Base-by-base conservation (phyloP, 805 yeast species). In the Komagataella mondaviorum region DNA sequence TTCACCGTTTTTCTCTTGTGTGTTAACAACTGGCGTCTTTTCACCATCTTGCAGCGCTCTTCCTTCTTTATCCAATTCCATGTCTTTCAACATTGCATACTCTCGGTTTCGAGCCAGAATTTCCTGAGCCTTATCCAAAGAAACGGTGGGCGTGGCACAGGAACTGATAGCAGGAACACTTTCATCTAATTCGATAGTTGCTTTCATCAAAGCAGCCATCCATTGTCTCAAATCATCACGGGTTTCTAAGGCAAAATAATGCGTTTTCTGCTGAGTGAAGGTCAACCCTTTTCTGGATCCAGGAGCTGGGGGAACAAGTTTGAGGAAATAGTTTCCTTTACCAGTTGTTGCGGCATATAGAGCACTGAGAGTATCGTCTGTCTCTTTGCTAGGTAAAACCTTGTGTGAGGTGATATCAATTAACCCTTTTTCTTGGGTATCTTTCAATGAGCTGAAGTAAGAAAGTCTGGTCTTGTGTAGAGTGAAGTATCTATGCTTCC, bases 381-480 rank as follows among this genome's bases (percentile, higher is more conserved):
- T 68, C 53, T 84, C 90, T 18, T 45, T 16, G 0, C 87, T 83
- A 0, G 96, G 95, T 23, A 88, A 70, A 1, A 91, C 98, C 57
- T 87, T 77, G 66, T 93, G 98, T 0, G 96, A 88, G 0, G 97
- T 93, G 52, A 93, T 89, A 66, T 93, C 99, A 55, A 93, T 93
- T 51, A 93, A 70, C 0, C 99, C 99, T 58, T 85, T 83, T 63
- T 93, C 99, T 55, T 81, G 77, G 44, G 78, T 77, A 65, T 93
- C 99, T 51, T 78, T 78, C 57, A 86, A 71, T 14, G 84, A 78
- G 0, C 85, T 75, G 64, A 88, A 93, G 64, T 93, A 93, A 4
- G 97, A 88, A 52, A 93, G 68, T 58, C 99, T 73, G 0, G 99
- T 93, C 2, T 96, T 96, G 67, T 93, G 96, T 43, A 93, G 71